Conservation (phyloP, 495 filamentous ascomycete genomes). For the Echria macrotheca region DNA sequence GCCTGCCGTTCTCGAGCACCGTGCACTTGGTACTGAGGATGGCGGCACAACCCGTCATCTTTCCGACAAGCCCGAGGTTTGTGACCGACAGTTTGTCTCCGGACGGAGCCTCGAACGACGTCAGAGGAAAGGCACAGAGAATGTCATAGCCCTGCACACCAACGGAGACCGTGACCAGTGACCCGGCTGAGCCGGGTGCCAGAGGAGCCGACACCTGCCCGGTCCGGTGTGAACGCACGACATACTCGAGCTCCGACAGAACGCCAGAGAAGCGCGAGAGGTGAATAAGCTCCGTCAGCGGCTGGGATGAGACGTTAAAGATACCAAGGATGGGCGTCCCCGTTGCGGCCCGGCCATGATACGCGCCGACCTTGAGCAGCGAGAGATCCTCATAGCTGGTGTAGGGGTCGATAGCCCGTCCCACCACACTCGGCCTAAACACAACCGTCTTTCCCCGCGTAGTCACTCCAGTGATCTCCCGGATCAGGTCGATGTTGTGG, state of each 20-base stretch:
- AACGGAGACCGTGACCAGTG: conserved; percentile 55
- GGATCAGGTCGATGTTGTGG: conserved; percentile 67
- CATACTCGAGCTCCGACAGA: conserved; percentile 47
- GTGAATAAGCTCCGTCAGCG: conserved; percentile 59
- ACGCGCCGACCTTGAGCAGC: conserved; percentile 75
- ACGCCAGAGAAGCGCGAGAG: conserved; percentile 71
- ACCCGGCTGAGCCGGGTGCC: conserved; percentile 29
- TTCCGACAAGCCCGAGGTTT: conserved; percentile 75
- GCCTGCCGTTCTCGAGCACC: conserved; percentile 50
- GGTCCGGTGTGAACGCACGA: conserved; percentile 67
- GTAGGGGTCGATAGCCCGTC: conserved; percentile 66
- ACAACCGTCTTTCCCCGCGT: conserved; percentile 65
- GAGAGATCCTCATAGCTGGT: conserved; percentile 63
- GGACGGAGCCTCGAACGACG: conserved; percentile 44
- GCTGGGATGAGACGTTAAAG: conserved; percentile 65
- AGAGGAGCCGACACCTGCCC: conserved; percentile 55
- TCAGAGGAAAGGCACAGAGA: conserved; percentile 64
- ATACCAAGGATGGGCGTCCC: conserved; percentile 75
- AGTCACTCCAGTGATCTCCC: conserved; percentile 68
- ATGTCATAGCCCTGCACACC: conserved; percentile 71
- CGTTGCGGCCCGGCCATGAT: conserved; percentile 51
- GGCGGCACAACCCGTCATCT: conserved; percentile 86
- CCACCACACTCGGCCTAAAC: conserved; percentile 66
- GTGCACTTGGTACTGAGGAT: conserved; percentile 55
- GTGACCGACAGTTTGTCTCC: conserved; percentile 44